A percentile compares a stretch with the other conserved stretches of the same genome.
Conservation (phyloP, 805 yeast genomes). For the Lipomyces mesembrius region DNA sequence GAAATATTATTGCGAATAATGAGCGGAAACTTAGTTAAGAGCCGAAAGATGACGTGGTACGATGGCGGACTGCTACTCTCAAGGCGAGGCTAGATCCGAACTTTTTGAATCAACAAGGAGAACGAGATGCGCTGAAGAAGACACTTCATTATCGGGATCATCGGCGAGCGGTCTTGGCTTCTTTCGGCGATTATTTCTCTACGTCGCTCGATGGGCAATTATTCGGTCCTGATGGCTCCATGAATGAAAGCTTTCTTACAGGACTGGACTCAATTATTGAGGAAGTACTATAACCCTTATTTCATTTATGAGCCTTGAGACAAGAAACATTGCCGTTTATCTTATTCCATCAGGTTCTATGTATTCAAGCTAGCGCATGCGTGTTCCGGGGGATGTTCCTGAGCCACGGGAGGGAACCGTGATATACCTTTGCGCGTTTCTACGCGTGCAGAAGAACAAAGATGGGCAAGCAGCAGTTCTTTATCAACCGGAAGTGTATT, state of each 20-base stretch:
- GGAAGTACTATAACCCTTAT: not conserved
- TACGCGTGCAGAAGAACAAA: not conserved
- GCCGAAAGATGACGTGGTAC: not conserved
- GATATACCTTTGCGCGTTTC: slow-evolving; percentile 2
- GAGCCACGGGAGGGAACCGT: not conserved
- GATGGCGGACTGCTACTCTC: not conserved
- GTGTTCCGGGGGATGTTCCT: not conserved
- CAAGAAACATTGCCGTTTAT: not conserved
- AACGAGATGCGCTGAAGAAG: not conserved
- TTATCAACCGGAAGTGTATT: slow-evolving; percentile 8
- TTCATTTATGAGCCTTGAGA: slow-evolving; percentile 9
- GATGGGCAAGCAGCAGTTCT: not conserved
- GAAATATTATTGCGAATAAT: not conserved
- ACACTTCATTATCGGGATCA: not conserved
- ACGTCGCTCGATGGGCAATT: not conserved
- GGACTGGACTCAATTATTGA: not conserved
- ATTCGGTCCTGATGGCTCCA: not conserved
- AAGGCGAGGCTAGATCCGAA: not conserved
- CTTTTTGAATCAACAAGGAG: not conserved
- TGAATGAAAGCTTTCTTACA: not conserved
- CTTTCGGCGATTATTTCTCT: not conserved
- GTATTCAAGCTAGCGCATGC: not conserved
- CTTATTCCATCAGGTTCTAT: not conserved
- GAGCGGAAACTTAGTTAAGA: not conserved
- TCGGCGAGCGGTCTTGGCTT: not conserved